These are phyloP conservation scores for Hypoxylon trugodes DNA, from an alignment of 495 filamentous ascomycete genomes.

Conservation along the genomic window DNA sequence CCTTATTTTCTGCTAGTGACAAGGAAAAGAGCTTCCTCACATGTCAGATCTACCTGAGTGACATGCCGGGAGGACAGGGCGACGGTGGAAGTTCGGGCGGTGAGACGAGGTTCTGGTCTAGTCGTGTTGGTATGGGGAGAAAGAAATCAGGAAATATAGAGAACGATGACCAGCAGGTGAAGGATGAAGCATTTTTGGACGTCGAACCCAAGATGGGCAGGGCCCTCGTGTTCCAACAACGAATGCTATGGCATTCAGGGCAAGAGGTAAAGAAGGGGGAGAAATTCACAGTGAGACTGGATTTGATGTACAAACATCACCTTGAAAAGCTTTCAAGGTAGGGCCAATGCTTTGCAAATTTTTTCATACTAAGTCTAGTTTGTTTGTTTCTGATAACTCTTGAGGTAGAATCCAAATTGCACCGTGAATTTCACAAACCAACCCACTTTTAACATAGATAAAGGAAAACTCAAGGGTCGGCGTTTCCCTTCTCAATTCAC, in stretches of 20 bases:
- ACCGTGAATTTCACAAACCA: too few relatives aligned
- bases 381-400: background rate
- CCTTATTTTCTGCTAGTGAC: constrained; percentile 64
- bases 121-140: constrained; percentile 29
- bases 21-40: constrained; percentile 64
- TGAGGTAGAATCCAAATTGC: too few relatives aligned
- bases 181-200: constrained; percentile 75
- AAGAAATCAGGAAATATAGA: constrained; percentile 39
- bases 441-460: too few relatives aligned
- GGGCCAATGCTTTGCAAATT: too few relatives aligned
- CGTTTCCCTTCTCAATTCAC: background rate
- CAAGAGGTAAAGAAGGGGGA: constrained; percentile 75
- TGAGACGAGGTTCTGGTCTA: constrained; percentile 62
- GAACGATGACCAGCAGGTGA: constrained; percentile 48
- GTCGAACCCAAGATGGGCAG: constrained; percentile 75
- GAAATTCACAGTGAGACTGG: constrained; percentile 81
- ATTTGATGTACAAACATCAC: constrained; percentile 72
- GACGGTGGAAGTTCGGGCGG: constrained; percentile 53
- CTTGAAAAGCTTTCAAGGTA: constrained; percentile 29
- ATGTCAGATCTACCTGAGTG: constrained; percentile 73
- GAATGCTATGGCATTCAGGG: constrained; percentile 72
- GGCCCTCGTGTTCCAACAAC: constrained; percentile 82
- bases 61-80: constrained; percentile 46
- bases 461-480: too few relatives aligned
- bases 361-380: too few relatives aligned